A percentile compares a stretch with the other conserved stretches of the same genome.
Conservation (phyloP, 2,329 filamentous ascomycete species). For the Pyricularia pennisetigena region DNA sequence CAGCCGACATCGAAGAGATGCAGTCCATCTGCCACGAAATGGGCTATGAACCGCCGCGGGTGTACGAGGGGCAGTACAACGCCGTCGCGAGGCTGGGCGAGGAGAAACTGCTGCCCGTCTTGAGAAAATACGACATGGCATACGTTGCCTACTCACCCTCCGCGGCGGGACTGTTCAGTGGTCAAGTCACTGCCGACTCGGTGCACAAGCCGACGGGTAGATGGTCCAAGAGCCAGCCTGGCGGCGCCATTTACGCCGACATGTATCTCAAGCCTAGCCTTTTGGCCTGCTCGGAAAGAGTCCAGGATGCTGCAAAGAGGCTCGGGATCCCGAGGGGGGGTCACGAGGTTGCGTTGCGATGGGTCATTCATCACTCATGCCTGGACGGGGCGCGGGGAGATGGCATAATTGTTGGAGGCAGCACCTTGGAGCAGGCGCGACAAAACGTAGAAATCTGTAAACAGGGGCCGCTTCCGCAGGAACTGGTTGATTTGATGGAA, state of each 20-base stretch:
- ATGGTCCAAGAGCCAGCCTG: constrained; percentile 9
- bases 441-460: constrained; percentile 24
- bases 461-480: constrained; percentile 27
- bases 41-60: constrained; percentile 27
- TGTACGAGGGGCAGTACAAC: constrained; percentile 35
- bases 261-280: constrained; percentile 9
- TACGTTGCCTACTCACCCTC: constrained; percentile 12
- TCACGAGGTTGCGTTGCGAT: constrained; percentile 26
- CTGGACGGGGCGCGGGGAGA: constrained; percentile 22
- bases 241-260: neutral
- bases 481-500: constrained; percentile 16
- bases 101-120: constrained; percentile 27
- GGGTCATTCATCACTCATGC: constrained; percentile 26
- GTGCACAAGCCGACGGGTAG: constrained; percentile 1
- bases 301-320: constrained; percentile 7
- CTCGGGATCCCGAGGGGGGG: too few species aligned
- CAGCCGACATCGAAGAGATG: constrained; percentile 20
- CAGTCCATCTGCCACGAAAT: constrained; percentile 23
- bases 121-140: constrained; percentile 29
- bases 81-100: constrained; percentile 27
- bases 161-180: constrained; percentile 11
- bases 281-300: constrained; percentile 4
- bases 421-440: constrained; percentile 23
- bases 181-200: constrained; percentile 7
- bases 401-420: constrained; percentile 24